phyloP scores from a whole-genome alignment of 2,329 filamentous ascomycete species.

The Cryphonectria parasitica region DNA sequence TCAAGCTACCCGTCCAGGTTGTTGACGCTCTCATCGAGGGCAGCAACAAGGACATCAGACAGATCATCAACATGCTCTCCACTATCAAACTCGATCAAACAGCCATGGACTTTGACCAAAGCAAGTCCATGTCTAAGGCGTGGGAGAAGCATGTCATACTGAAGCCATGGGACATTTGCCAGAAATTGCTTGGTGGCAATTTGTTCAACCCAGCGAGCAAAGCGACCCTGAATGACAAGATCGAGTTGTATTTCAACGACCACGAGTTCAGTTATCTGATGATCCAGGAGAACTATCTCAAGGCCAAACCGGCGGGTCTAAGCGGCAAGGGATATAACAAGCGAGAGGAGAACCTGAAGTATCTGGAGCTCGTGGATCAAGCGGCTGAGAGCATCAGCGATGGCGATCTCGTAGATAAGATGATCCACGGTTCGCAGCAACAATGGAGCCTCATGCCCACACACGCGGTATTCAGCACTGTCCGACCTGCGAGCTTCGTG shows the following conservation, averaged over 20 bases:
- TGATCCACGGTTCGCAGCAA: conserved; percentile 98
- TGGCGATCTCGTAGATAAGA: conserved; percentile 91
- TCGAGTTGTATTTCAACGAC: conserved; percentile 98
- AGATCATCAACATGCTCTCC: conserved; percentile 98
- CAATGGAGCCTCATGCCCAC: conserved; percentile 98
- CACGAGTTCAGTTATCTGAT: conserved; percentile 97
- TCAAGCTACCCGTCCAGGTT: conserved; percentile 82
- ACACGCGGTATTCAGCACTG: conserved; percentile 93
- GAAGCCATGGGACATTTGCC: conserved; percentile 97
- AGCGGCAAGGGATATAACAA: conserved; percentile 61
- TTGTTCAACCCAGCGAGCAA: conserved; percentile 85
- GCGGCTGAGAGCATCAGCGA: conserved; percentile 97
- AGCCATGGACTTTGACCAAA: conserved; percentile 79
- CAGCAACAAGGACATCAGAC: conserved; percentile 91
- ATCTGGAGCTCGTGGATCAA: conserved; percentile 83
- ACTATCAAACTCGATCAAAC: conserved; percentile 87
- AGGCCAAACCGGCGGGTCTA: conserved; percentile 73
- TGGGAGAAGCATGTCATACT: conserved; percentile 98
- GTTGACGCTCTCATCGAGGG: conserved; percentile 95
- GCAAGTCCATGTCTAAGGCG: conserved; percentile 92
- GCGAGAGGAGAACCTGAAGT: conserved; percentile 75
- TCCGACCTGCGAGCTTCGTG: conserved; percentile 85
- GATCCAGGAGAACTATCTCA: conserved; percentile 97
- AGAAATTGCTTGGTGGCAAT: conserved; percentile 86
- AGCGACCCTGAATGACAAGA: conserved; percentile 92